Base-by-base conservation (phyloP, 345 rosid species). In the Salix arbutifolia region DNA sequence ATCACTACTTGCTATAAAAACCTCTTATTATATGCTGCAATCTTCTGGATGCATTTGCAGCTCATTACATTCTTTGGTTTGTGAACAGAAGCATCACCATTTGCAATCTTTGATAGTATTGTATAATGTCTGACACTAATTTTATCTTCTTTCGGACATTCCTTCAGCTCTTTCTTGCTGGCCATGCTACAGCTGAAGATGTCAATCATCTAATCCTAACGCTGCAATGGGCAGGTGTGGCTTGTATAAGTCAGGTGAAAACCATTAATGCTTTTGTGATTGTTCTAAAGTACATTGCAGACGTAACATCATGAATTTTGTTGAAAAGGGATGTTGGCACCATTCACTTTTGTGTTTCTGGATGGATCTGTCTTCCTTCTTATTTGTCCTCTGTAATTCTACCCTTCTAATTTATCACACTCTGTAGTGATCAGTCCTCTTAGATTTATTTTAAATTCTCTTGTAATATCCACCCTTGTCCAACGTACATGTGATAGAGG, bases 221-320 rank as follows among this genome's bases (percentile, higher is more conserved):
- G 67, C 93, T 92, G 31, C 91, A 88, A 66, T 91, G 91, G 91
- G 96, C 99, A 60, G 97, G 97, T 61, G 77, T 87, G 56, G 90
- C 91, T 77, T 86, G 75, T 81, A 80, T 87, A 52, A 82, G 82
- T 67, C 97, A 89, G 97, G 99, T 93, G 46, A 79, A 62, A 30
- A 50, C 56, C 60, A n/a, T 12, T 19, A 58, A n/a, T 60, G 26
- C 14, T 25, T 70, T 61, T 67, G 19, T 26, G 30, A n/a, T 9
- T 67, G 1, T 61, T 23, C 53, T 37, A 18, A 7, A 35, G 52
- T 19, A 38, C 25, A 33, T 8, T 42, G 46, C 56, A 37, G 19
- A 12, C 5, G 2, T 4, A 44, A 44, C 56, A 42, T 60, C 26
- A 14, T 40, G 19, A 35, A 58, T 53, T 23, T 28, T 31, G 10